Conservation (phyloP, 2,329 filamentous ascomycete genomes). For the Penicillium sp. region DNA sequence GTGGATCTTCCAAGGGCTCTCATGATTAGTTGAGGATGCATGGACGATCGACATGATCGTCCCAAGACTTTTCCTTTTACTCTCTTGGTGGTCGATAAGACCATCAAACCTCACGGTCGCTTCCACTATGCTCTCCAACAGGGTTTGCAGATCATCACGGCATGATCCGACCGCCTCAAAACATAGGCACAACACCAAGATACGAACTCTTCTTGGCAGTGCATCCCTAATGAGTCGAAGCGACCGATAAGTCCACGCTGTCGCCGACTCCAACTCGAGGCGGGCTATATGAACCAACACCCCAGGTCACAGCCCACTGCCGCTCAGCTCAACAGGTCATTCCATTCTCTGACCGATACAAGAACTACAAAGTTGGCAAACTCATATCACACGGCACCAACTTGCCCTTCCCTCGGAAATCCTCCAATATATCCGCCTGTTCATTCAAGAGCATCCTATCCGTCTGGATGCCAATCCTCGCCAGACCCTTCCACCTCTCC, state of each 20-base stretch:
- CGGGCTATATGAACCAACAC: not conserved
- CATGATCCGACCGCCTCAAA: not conserved
- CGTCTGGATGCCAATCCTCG: conserved; percentile 52
- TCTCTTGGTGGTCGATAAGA: not conserved
- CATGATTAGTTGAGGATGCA: conserved; percentile 13
- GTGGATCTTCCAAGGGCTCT: conserved; percentile 19
- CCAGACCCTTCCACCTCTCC: conserved; percentile 56
- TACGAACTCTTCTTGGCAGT: not conserved
- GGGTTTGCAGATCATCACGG: not conserved
- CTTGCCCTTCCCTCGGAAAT: conserved; percentile 53
- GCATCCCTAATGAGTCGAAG: not conserved
- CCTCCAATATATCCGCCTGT: conserved; percentile 55
- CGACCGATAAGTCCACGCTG: not conserved
- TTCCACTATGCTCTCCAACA: not conserved
- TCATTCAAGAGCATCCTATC: conserved; percentile 57
- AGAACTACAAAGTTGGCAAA: conserved; percentile 36
- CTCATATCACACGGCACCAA: conserved; percentile 50
- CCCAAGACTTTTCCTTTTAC: not conserved
- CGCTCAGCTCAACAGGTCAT: no score
- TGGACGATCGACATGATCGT: conserved; percentile 4
- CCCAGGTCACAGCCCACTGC: not conserved
- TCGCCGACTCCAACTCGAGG: not conserved
- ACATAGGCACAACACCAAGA: not conserved
- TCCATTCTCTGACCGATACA: not conserved
- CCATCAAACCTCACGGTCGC: not conserved